These are phyloP conservation scores for Neurospora sp. DNA, from an alignment of 2,329 filamentous ascomycete species.

Conservation along the genomic window DNA sequence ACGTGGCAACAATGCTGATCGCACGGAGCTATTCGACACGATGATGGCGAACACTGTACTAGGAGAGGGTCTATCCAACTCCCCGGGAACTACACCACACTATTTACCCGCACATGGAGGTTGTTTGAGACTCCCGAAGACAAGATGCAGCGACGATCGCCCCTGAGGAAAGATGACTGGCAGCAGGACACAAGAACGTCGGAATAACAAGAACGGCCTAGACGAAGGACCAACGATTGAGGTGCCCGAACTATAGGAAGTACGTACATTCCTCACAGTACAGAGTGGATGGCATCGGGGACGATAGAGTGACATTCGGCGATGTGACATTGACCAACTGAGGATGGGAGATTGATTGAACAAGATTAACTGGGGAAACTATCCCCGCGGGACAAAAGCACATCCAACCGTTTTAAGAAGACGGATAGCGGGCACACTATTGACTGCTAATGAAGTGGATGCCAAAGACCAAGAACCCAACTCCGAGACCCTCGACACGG, in stretches of 20 bases:
- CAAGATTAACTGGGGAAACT: neutral
- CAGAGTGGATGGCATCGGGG: conserved; percentile 3
- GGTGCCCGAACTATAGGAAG: neutral
- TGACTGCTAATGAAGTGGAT: neutral
- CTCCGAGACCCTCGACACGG: neutral
- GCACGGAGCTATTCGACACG: neutral
- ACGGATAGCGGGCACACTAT: neutral
- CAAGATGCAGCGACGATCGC: neutral
- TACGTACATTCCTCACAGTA: neutral
- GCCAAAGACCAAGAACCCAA: neutral
- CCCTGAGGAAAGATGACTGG: neutral
- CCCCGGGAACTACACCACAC: neutral
- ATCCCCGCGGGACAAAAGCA: neutral
- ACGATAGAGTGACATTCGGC: conserved; percentile 9
- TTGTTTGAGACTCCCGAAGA: neutral
- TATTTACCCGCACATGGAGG: neutral
- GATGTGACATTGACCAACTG: conserved; percentile 1
- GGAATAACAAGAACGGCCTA: neutral
- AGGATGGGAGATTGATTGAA: neutral
- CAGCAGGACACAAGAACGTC: neutral
- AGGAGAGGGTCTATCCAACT: neutral
- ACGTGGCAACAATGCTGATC: neutral
- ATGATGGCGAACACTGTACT: neutral
- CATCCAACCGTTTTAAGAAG: neutral
- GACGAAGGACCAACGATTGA: neutral